phyloP scores from a whole-genome alignment of 768 basidiomycete genomes.

The Auricularia sp. region DNA sequence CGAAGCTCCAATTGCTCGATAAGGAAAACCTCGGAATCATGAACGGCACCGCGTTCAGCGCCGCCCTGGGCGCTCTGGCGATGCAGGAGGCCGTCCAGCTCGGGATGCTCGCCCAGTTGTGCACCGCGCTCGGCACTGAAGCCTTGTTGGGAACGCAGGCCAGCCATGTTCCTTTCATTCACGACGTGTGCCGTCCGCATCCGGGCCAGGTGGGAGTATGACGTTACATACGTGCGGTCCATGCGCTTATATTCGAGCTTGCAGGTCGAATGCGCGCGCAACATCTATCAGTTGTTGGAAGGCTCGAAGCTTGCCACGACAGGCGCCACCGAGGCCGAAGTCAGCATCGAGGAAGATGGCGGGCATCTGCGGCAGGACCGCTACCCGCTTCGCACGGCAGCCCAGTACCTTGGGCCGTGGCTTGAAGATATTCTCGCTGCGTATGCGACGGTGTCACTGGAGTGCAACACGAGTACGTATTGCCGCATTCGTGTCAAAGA shows the following conservation, averaged over 20 bases:
- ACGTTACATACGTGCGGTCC: background rate
- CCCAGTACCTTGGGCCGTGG: constrained; percentile 82
- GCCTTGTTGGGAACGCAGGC: constrained; percentile 22
- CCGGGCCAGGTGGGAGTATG: constrained; percentile 55
- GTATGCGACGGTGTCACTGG: constrained; percentile 51
- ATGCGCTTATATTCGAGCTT: background rate
- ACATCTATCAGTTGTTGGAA: constrained; percentile 29
- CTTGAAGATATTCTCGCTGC: constrained; percentile 68
- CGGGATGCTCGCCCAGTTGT: constrained; percentile 20
- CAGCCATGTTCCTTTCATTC: constrained; percentile 19
- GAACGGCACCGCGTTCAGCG: constrained; percentile 81
- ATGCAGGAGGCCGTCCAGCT: constrained; percentile 51
- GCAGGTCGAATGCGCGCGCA: constrained; percentile 60
- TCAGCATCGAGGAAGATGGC: constrained; percentile 59
- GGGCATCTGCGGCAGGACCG: constrained; percentile 75
- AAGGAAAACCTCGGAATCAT: constrained; percentile 76
- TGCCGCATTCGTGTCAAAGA: background rate
- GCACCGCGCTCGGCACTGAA: constrained; percentile 24
- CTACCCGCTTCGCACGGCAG: constrained; percentile 61
- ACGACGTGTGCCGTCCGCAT: constrained; percentile 55
- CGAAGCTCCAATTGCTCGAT: constrained; percentile 37
- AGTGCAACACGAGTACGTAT: constrained; percentile 72
- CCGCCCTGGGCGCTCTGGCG: constrained; percentile 67
- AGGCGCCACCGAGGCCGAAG: constrained; percentile 36
- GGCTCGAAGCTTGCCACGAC: constrained; percentile 13